phyloP scores from a whole-genome alignment of 768 basidiomycete species.

The Hypholoma sublateritium region DNA sequence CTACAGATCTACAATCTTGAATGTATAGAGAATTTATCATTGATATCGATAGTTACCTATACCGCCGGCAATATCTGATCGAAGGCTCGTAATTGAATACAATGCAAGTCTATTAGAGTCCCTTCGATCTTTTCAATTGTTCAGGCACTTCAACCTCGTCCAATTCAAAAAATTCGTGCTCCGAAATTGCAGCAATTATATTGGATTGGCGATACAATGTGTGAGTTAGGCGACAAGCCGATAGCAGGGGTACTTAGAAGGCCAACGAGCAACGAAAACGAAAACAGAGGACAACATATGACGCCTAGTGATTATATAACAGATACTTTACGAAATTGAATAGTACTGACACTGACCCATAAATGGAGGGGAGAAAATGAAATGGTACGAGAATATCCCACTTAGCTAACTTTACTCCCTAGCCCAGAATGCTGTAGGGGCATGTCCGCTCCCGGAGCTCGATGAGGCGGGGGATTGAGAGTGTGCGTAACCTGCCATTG shows the following conservation, averaged over 20 bases:
- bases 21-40: constrained; percentile 10
- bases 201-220: constrained; percentile 10
- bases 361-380: constrained; percentile 2
- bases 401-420: constrained; percentile 16
- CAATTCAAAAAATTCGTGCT: constrained; percentile 16
- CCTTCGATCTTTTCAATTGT: constrained; percentile 16
- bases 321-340: constrained; percentile 3
- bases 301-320: constrained; percentile 6
- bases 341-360: constrained; percentile 4
- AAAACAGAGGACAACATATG: constrained; percentile 2
- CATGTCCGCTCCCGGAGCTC: constrained; percentile 17
- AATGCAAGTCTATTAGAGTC: constrained; percentile 13
- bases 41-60: constrained; percentile 8
- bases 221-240: background rate
- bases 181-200: constrained; percentile 12
- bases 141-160: constrained; percentile 11
- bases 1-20: constrained; percentile 5
- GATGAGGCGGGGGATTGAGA: constrained; percentile 21
- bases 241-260: constrained; percentile 1
- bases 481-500: constrained; percentile 23
- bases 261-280: background rate
- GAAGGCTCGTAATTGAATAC: constrained; percentile 20
- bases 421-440: constrained; percentile 21
- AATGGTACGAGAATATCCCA: background rate
- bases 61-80: constrained; percentile 25